Conservation (phyloP, 2,329 filamentous ascomycete species). For the Fusarium xyrophilum region DNA sequence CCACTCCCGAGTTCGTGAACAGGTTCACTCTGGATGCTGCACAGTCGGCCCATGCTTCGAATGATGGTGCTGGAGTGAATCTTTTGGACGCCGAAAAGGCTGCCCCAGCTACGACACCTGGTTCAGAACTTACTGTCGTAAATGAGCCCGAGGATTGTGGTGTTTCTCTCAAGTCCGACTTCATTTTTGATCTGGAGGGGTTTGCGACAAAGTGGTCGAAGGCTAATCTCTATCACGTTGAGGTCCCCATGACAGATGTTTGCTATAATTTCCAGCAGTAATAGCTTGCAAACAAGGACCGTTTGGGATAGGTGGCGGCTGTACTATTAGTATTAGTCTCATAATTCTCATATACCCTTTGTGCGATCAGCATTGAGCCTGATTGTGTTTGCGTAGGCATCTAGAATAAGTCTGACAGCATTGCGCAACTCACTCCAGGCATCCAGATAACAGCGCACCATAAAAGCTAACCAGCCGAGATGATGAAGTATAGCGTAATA, state of each 20-base stretch:
- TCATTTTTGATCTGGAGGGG: constrained; percentile 9
- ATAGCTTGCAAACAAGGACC: neutral
- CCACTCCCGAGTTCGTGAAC: constrained; percentile 4
- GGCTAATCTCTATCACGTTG: constrained; percentile 10
- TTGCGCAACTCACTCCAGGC: neutral
- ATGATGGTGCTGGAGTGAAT: neutral
- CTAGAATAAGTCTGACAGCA: neutral
- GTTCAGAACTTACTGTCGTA: neutral
- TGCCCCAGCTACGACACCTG: neutral
- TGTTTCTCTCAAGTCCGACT: constrained; percentile 9
- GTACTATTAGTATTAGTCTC: neutral
- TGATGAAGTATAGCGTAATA: too few species aligned
- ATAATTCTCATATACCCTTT: neutral
- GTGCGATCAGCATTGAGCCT: neutral
- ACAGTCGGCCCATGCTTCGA: neutral
- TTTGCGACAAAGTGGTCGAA: constrained; percentile 16
- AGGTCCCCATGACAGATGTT: constrained; percentile 3
- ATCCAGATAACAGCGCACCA: neutral
- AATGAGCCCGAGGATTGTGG: neutral
- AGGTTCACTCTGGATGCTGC: constrained; percentile 11
- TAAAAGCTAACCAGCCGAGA: too few species aligned
- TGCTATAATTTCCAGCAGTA: constrained; percentile 2
- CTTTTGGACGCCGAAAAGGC: neutral
- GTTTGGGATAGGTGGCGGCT: rapidly evolving
- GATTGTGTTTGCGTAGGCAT: neutral